Evolutionary conservation across 371 early-diverging fungal species (phyloP), one percentile per base, ranked within the genome.

Genomic region (Nematocida minor): DNA sequence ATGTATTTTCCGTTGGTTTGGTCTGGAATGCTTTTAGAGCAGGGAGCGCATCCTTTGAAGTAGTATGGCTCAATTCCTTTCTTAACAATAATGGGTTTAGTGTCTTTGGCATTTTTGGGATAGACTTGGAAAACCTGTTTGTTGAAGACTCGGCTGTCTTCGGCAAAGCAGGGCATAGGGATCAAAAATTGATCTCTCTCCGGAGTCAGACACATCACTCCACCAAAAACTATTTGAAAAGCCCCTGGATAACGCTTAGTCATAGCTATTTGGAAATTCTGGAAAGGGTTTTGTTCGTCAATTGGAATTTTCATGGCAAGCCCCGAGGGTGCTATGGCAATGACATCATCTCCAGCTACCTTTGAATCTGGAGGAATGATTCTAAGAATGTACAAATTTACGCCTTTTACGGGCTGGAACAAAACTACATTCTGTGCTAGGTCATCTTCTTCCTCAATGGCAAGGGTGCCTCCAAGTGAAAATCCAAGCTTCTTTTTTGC

Each of bases 41-140:
- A 62, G 18, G 77, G 77, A 0, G 77, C 77, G 1, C 44, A 41
- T 1, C 63, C 77, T 22, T 34, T 29, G 9, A 74, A 74, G 55
- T 74, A 74, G 48, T 63, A 47, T 41, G 60, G 42, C 14, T 54
- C 48, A 22, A 74, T 74, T 41, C 63, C 69, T 25, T 55, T 55
- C 7, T 22, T 25, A 41, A 68, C 1, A 27, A 27, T 16, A 4
- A 57, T 57, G 6, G 41, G 16, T 1, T 46, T 41, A 7, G 29
- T 3, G 16, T 25, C 9, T 70, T 18, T 18, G 18, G 16, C 34
- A 9, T 60, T 41, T 4, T 46, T 4, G 18, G 9, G 22, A 40
- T 60, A 36, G 3, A 70, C 16, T 40, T 53, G 29, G 51, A 62
- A 70, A 4, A 70, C 7, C 51, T 70, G 71, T 1, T 70, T 70